Base-by-base conservation (phyloP, 2,329 filamentous ascomycete species). In the Anthostomella pinea region DNA sequence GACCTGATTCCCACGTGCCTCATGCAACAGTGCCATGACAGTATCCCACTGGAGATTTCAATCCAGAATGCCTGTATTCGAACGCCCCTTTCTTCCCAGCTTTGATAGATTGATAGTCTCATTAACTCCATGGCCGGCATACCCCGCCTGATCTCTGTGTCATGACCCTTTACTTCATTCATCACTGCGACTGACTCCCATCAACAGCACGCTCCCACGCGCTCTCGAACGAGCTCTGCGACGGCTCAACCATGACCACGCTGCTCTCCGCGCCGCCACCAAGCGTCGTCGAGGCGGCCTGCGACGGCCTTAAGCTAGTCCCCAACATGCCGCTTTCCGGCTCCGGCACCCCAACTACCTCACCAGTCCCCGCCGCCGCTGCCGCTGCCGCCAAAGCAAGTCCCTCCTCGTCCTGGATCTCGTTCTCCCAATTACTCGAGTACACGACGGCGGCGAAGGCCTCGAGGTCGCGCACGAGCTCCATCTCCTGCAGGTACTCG, bases 371-470 rank as follows among this genome's bases (percentile, higher is more conserved):
- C 13, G 34, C 24, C 14, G 34, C 24, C 33, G 41, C 38, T 16
- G 43, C 41, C 8, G 41, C 34, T 2, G 39, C 43, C 15, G 48
- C 58, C 5, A 45, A 49, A 3, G 43, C 51, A 6, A 53, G 44
- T 9, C 51, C 51, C 33, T 51, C 65, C 23, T 76, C 70, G 17
- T 74, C 67, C 11, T 64, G 68, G 38, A 83, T 77, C 64, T 83
- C 79, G 45, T 70, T 79, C 59, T 82, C 76, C 79, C 79, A 93
- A 60, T 94, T 93, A 58, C 84, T 90, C 33, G 82, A 87, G 62
- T 93, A 94, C 24, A 94, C 87, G 1, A 94, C 84, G 2, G 88
- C 87, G 2, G 87, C 85, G 59, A 94, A 94, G 0, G 84, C 86
- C 59, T 90, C 85, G 8, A 94, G 70, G 43, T 90, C 85, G 18